phyloP scores from a whole-genome alignment of 1,284 basidiomycete genomes.

The Cutaneotrichosporon spelunceum region DNA sequence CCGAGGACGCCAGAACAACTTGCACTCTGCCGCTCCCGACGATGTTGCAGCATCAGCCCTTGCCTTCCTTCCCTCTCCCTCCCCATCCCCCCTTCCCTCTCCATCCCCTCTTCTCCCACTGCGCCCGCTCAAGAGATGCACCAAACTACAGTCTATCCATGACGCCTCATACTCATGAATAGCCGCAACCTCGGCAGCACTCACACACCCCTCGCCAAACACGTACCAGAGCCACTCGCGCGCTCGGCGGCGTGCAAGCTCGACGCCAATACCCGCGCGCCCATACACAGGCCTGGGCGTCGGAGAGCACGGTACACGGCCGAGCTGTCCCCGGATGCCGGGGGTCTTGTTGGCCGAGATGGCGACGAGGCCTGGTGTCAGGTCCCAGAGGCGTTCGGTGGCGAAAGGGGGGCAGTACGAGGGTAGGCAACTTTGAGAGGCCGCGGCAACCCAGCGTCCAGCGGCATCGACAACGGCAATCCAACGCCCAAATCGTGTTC shows the following conservation, averaged over 20 bases:
- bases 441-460: no score
- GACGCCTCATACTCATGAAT: conserved; percentile 45
- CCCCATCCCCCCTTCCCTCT: background rate
- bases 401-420: background rate
- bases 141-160: background rate
- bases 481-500: no score
- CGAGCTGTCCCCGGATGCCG: conserved; percentile 51
- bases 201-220: conserved; percentile 49
- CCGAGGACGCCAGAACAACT: no score
- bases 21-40: no score
- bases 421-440: no score
- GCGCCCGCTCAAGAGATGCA: no score
- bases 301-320: conserved; percentile 54
- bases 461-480: no score
- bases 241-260: conserved; percentile 50
- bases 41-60: no score
- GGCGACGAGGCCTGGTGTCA: conserved; percentile 42
- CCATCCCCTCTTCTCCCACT: no score
- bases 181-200: conserved; percentile 51
- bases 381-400: background rate
- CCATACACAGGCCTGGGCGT: conserved; percentile 55
- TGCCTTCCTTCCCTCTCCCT: no score
- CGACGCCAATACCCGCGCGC: conserved; percentile 54
- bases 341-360: conserved; percentile 52
- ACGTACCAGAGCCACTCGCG: conserved; percentile 53